Evolutionary conservation across 768 basidiomycete species (phyloP), one percentile per base, ranked within the genome.

Genomic region (Crepidotus variabilis): DNA sequence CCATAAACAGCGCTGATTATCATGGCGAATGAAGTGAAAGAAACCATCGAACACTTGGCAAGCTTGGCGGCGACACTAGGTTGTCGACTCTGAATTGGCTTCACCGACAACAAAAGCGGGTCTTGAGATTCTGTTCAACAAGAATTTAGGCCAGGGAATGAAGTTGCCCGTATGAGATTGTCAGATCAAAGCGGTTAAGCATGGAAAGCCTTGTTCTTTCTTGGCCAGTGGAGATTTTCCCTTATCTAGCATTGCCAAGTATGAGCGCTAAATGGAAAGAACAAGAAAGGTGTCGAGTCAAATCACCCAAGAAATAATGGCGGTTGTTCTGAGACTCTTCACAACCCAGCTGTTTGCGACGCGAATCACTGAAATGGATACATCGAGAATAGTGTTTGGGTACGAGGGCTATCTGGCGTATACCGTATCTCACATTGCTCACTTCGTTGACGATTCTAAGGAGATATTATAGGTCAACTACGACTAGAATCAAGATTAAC

Each of bases 11-110:
- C 39, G 18, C 54, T 16, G 14, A 6, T 20, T 21, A 28, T 11
- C 34, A 24, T n/a, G 16, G 32, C 23, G 20, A 21, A n/a, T 7
- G 2, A 50, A 33, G n/a, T 20, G 46, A 46, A 45, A 55, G 2
- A 32, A 8, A 28, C 28, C 28, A 28, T 28, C 28, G 8, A 28
- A 18, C 16, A 14, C 55, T 56, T 28, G 50, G 55, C 55, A 28
- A 32, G 4, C 55, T 56, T 56, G 55, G 55, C 49, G 39, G 55
- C 45, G 55, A 51, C 48, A 48, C 54, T 28, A n/a, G n/a, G 28
- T 8, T 28, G 28, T 28, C 14, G 13, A 11, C 13, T 43, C 11
- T 43, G 39, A 43, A 11, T 20, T 43, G 4, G 5, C 11, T 14
- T 43, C 3, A 11, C 28, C 8, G 11, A 14, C 39, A 43, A 16